Percentiles rank a stretch among this genome's conserved stretches.
phyloP scores from a whole-genome alignment of 2,329 filamentous ascomycete genomes.

The Xylariales sp. region DNA sequence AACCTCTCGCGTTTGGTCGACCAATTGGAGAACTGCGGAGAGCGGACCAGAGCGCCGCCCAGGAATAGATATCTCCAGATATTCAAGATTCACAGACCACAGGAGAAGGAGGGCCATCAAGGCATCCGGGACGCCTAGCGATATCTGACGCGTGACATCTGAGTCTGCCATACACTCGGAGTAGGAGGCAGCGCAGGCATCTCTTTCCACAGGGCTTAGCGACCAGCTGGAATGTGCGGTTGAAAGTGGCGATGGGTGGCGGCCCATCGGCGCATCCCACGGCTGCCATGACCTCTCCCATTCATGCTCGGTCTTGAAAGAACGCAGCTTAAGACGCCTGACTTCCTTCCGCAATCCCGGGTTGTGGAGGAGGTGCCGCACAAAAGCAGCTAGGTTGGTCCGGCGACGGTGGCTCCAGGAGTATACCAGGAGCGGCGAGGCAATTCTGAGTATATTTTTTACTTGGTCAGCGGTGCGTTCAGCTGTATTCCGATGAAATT shows the following conservation, averaged over 20 bases:
- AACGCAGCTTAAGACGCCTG: conserved; percentile 1
- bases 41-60: neutral
- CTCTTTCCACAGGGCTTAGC: neutral
- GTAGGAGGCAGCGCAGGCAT: neutral
- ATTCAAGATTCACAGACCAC: conserved; percentile 1
- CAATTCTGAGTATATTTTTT: too few species aligned
- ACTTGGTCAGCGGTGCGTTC: too few species aligned
- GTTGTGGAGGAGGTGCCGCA: neutral
- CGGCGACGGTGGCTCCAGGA: neutral
- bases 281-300: neutral
- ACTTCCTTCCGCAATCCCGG: conserved; percentile 1
- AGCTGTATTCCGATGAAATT: too few species aligned
- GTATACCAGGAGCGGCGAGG: neutral
- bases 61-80: neutral
- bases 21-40: neutral
- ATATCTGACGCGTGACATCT: neutral
- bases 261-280: neutral
- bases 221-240: neutral
- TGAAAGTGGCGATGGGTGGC: neutral
- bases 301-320: neutral
- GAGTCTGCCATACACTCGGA: neutral
- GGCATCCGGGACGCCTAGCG: neutral
- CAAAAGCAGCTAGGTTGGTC: neutral
- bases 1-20: neutral
- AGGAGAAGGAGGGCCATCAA: neutral